phyloP scores from a whole-genome alignment of 2,329 filamentous ascomycete genomes.

The Alternaria triticimaculans region DNA sequence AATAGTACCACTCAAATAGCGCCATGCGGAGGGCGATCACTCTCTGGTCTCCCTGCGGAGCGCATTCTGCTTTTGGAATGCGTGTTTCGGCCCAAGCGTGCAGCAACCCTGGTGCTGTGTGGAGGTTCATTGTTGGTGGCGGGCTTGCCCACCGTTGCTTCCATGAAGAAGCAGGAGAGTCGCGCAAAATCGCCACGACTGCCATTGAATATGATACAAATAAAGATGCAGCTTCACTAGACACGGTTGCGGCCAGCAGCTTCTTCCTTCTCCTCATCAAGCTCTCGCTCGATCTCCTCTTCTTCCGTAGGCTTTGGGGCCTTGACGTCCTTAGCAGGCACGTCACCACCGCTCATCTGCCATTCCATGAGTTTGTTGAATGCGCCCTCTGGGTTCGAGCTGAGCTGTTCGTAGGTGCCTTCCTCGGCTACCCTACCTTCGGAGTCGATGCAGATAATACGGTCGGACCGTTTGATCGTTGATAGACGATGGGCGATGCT shows the following conservation, averaged over 20 bases:
- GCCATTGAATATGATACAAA: background rate
- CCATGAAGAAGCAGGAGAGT: background rate
- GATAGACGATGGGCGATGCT: constrained; percentile 95
- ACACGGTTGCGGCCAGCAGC: constrained; percentile 33
- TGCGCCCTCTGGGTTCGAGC: constrained; percentile 74
- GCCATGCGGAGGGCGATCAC: background rate
- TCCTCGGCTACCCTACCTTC: constrained; percentile 91
- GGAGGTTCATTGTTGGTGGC: background rate
- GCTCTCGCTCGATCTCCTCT: constrained; percentile 58
- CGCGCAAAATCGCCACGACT: background rate
- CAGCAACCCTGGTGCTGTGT: background rate
- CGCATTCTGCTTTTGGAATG: background rate
- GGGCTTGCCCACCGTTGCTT: background rate
- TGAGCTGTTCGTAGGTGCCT: constrained; percentile 81
- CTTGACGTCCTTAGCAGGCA: constrained; percentile 24
- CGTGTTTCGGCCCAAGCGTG: background rate
- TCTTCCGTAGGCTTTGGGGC: constrained; percentile 53
- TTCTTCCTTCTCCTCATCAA: constrained; percentile 48
- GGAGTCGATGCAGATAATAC: constrained; percentile 86
- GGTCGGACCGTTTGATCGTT: constrained; percentile 94
- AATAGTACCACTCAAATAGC: background rate
- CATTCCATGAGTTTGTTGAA: constrained; percentile 98
- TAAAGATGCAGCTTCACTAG: constrained; percentile 7
- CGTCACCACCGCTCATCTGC: constrained; percentile 90
- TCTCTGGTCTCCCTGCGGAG: background rate